Percentiles rank a stretch among this genome's conserved stretches.
Conservation (phyloP, 768 basidiomycete species). For the Kwoniella dendrophila region DNA sequence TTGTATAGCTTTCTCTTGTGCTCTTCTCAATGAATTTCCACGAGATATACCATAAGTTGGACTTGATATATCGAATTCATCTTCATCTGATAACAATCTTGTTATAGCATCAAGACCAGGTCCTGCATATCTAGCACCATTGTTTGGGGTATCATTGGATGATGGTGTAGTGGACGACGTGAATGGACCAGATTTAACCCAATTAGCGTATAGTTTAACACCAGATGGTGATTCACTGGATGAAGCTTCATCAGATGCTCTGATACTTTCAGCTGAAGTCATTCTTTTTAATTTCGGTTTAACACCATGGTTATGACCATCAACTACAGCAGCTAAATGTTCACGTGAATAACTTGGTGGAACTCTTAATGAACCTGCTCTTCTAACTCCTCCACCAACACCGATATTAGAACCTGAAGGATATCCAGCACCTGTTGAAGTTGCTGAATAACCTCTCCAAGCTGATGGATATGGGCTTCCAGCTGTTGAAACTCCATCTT, state of each 20-base stretch:
- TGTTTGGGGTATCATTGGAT: not conserved
- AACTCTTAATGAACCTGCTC: slow-evolving; percentile 42
- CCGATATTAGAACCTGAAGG: not conserved
- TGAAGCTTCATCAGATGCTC: slow-evolving; percentile 32
- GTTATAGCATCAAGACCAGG: slow-evolving; percentile 18
- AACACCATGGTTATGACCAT: slow-evolving; percentile 2
- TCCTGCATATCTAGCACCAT: not conserved
- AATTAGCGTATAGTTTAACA: slow-evolving; percentile 36
- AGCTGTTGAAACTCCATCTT: slow-evolving; percentile 21
- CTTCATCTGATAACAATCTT: slow-evolving; percentile 20
- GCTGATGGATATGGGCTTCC: slow-evolving; percentile 38
- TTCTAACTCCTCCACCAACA: slow-evolving; percentile 24
- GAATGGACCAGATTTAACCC: slow-evolving; percentile 21
- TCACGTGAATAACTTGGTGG: slow-evolving; percentile 15
- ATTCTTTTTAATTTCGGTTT: slow-evolving; percentile 34
- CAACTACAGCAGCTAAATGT: slow-evolving; percentile 4
- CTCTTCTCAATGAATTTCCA: slow-evolving; percentile 2
- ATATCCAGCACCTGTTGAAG: slow-evolving; percentile 17
- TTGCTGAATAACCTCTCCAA: slow-evolving; percentile 23
- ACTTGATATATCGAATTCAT: slow-evolving; percentile 8
- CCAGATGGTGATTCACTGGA: slow-evolving; percentile 28
- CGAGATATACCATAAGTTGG: slow-evolving; percentile 15
- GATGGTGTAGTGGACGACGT: slow-evolving; percentile 3
- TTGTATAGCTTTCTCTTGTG: not conserved
- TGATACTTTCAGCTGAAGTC: slow-evolving; percentile 41